These are phyloP conservation scores for Penicillium sp. DNA, from an alignment of 2,329 filamentous ascomycete genomes.

Conservation along the genomic window DNA sequence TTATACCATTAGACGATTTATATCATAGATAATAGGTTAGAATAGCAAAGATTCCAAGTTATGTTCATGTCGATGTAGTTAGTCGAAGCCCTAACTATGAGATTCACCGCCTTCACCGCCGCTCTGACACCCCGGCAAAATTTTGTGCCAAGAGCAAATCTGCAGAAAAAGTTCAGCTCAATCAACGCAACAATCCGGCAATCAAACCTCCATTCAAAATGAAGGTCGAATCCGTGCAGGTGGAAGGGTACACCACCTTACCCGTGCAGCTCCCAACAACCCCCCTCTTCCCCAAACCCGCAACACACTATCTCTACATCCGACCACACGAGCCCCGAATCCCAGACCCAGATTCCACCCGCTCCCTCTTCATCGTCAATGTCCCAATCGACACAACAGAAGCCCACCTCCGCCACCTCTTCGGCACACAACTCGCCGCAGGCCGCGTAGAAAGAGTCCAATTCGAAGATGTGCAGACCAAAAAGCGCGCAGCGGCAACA, in stretches of 20 bases:
- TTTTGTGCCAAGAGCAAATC: conserved; percentile 20
- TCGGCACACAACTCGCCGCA: conserved; percentile 70
- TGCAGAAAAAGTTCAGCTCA: conserved; percentile 19
- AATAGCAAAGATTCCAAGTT: background rate
- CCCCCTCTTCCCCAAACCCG: conserved; percentile 61
- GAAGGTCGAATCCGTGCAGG: conserved; percentile 39
- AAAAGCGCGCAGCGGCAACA: conserved; percentile 28
- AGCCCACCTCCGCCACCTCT: conserved; percentile 71
- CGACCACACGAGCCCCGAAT: conserved; percentile 79
- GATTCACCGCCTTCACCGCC: conserved; percentile 17
- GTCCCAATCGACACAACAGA: conserved; percentile 81
- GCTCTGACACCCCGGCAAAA: conserved; percentile 22
- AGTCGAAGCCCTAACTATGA: background rate
- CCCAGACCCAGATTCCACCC: conserved; percentile 68
- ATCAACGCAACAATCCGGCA: conserved; percentile 10
- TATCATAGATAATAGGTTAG: conserved; percentile 1
- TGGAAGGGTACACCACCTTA: conserved; percentile 67
- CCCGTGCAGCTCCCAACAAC: conserved; percentile 65
- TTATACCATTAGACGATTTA: background rate
- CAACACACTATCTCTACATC: conserved; percentile 82
- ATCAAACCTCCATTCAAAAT: conserved; percentile 30
- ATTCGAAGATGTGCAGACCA: conserved; percentile 61
- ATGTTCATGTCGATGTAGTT: background rate
- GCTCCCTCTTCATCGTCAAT: conserved; percentile 89
- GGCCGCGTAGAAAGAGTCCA: conserved; percentile 74